Evolutionary conservation across 495 filamentous ascomycete species (phyloP).

Genomic region (Massariosphaeria phaeospora): DNA sequence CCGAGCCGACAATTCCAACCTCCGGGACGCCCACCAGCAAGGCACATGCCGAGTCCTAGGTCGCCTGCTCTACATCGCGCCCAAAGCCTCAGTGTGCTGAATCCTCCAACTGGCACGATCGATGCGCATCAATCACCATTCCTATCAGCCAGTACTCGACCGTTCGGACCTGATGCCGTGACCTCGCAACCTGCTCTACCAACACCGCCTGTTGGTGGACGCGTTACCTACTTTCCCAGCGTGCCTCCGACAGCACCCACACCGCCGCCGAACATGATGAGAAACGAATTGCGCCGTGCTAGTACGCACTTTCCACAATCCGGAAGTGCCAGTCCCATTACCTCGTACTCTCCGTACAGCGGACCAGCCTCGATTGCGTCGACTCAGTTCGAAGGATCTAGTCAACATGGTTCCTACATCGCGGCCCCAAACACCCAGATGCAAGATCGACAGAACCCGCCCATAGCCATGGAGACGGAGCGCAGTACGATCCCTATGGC

Average conservation of each 20-base stretch:
- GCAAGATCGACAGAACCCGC: slow-evolving; percentile 17
- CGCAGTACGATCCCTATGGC: slow-evolving; percentile 37
- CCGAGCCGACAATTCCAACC: slow-evolving; percentile 15
- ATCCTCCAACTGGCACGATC: slow-evolving; percentile 34
- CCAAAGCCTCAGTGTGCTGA: slow-evolving; percentile 33
- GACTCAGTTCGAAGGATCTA: slow-evolving; percentile 19
- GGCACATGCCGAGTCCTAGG: slow-evolving; percentile 38
- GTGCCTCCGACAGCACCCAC: slow-evolving; percentile 28
- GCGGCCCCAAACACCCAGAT: background rate
- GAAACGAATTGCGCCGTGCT: slow-evolving; percentile 13
- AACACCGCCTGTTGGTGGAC: slow-evolving; percentile 25
- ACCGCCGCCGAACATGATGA: slow-evolving; percentile 10
- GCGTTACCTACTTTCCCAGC: slow-evolving; percentile 26
- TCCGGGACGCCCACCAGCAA: slow-evolving; percentile 5
- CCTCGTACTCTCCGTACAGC: slow-evolving; percentile 31
- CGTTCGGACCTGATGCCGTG: slow-evolving; percentile 33
- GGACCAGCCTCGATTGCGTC: slow-evolving; percentile 26
- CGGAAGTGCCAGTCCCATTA: slow-evolving; percentile 29
- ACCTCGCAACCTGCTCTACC: slow-evolving; percentile 34
- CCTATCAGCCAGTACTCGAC: slow-evolving; percentile 27
- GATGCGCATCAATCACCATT: slow-evolving; percentile 38
- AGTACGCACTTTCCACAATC: slow-evolving; percentile 30
- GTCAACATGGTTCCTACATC: slow-evolving; percentile 21
- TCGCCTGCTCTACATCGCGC: slow-evolving; percentile 37
- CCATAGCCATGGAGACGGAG: slow-evolving; percentile 27